These are phyloP conservation scores for Phytopythium sindhum DNA, from an alignment of 352 stramenopile genomes.

Conservation along the genomic window DNA sequence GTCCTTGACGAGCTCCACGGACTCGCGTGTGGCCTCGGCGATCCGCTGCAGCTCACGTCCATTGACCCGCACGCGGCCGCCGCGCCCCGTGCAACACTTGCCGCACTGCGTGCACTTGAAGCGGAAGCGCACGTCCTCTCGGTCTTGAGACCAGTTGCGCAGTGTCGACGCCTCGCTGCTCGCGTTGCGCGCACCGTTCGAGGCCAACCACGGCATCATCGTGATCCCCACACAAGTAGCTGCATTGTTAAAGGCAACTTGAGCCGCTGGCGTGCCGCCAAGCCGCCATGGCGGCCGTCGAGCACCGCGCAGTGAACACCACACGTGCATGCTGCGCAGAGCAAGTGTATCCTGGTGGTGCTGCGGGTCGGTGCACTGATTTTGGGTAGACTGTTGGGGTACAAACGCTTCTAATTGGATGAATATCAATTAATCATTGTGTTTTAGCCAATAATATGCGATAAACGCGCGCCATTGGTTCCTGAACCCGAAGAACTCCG, in stretches of 20 bases:
- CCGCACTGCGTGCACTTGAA: slow-evolving; percentile 76
- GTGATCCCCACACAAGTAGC: neutral
- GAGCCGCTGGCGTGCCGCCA: neutral
- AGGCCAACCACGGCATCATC: neutral
- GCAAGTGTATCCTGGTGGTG: neutral
- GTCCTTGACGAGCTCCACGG: slow-evolving; percentile 28
- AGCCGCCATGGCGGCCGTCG: neutral
- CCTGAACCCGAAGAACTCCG: neutral
- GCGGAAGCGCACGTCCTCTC: slow-evolving; percentile 37
- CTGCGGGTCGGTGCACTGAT: neutral
- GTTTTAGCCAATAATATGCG: slow-evolving; percentile 1
- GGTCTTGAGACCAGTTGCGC: slow-evolving; percentile 29
- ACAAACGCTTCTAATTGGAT: neutral
- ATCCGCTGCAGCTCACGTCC: slow-evolving; percentile 49
- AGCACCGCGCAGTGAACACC: neutral
- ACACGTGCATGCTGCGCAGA: neutral
- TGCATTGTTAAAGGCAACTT: neutral
- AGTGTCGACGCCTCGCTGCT: slow-evolving; percentile 11
- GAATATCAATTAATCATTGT: neutral
- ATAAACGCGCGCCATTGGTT: neutral
- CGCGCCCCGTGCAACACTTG: slow-evolving; percentile 74
- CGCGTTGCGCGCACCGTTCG: neutral
- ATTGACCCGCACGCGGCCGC: slow-evolving; percentile 69
- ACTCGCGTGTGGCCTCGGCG: slow-evolving; percentile 23
- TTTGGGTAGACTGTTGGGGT: neutral